Base-by-base conservation (phyloP, 1,284 basidiomycete species). In the Athelia psychrophila region DNA sequence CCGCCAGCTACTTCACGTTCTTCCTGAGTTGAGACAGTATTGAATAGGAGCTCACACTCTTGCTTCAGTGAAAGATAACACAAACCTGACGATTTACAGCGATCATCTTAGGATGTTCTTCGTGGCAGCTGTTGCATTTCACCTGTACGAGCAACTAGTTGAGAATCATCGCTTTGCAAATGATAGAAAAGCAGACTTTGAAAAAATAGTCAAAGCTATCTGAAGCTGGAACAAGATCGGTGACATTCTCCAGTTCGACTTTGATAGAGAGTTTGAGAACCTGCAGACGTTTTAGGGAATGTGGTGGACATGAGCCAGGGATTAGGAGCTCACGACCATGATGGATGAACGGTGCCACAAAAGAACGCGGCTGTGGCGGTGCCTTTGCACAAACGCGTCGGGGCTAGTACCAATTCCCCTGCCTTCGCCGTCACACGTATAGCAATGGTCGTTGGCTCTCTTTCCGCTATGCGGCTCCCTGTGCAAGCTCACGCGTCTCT, bases 161-260 rank as follows among this genome's bases (percentile, higher is more conserved):
- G 40, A 35, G 38, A 9, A 22, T 18, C 48, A 33, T 16, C 12
- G 25, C 4, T 50, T 16, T 20, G 5, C 33, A 30, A 42, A 45
- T 24, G 38, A 38, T 36, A 20, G 40, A 38, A 44, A 35, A 51
- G 44, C 13, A 13, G 50, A 88, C 88, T 74, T 86, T 65, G 71
- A 92, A 92, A 72, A 86, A 86, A 66, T 81, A 92, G 54, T 91
- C 86, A 57, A 88, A 92, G 56, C 84, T 77, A 33, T 83, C 76
- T 3, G 75, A 68, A 9, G 77, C 75, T 20, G 89, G 89, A 42
- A 71, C 69, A 22, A 92, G 71, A 62, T 81, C 74, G 15, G 86
- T 86, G 55, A 91, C 81, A 58, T 88, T 86, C 64, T 91, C 87
- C 44, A 92, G 76, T 4, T 88, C 86, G 23, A 88, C 90, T 68